A percentile compares a stretch with the other conserved stretches of the same genome.
These are phyloP conservation scores for Hyphopichia burtonii DNA, from an alignment of 1,139 yeast genomes.

Conservation along the genomic window DNA sequence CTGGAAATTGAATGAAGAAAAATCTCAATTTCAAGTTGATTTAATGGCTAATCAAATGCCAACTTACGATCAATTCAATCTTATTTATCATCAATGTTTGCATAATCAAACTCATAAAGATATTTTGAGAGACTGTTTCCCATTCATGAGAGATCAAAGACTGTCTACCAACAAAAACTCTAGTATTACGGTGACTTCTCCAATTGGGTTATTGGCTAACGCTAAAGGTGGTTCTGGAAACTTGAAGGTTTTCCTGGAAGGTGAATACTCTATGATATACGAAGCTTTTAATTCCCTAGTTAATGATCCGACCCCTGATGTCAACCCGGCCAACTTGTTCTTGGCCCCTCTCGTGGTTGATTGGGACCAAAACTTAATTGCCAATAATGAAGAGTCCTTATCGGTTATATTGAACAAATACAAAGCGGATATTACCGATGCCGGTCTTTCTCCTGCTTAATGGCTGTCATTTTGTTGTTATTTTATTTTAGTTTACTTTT, in stretches of 20 bases:
- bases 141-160: conserved; percentile 34
- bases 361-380: conserved; percentile 48
- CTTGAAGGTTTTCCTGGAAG: conserved; percentile 35
- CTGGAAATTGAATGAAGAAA: conserved; percentile 23
- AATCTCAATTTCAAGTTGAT: conserved; percentile 35
- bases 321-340: conserved; percentile 37
- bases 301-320: conserved; percentile 21
- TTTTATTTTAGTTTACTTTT: neutral
- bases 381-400: conserved; percentile 38
- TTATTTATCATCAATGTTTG: conserved; percentile 29
- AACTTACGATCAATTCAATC: conserved; percentile 41
- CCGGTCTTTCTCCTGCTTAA: conserved; percentile 1
- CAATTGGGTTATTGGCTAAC: conserved; percentile 19
- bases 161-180: neutral
- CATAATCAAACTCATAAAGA: conserved; percentile 23
- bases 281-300: conserved; percentile 38
- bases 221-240: conserved; percentile 6
- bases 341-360: conserved; percentile 46
- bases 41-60: conserved; percentile 43
- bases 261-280: conserved; percentile 39
- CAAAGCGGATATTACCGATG: conserved; percentile 5
- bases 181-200: conserved; percentile 26
- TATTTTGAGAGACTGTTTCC: conserved; percentile 35
- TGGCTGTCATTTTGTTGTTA: too few species aligned
- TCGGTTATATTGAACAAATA: conserved; percentile 32